A percentile compares a stretch with the other conserved stretches of the same genome.
Evolutionary conservation across 2,329 filamentous ascomycete species (phyloP).

Genomic region (Exophiala aquamarina): DNA sequence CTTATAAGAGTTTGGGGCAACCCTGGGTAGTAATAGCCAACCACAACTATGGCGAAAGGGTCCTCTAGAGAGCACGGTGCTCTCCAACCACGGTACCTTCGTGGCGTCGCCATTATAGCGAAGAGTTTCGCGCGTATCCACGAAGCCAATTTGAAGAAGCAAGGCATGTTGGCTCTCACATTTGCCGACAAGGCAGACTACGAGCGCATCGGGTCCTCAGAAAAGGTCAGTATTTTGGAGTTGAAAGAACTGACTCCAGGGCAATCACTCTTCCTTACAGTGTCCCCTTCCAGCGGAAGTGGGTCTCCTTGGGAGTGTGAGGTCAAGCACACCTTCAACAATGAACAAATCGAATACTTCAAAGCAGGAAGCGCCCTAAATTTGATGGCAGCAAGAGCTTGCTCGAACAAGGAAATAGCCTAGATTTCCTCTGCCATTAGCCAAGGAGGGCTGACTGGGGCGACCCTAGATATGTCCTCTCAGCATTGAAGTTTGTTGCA

Average conservation of each 20-base stretch:
- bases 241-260: slow-evolving; percentile 81
- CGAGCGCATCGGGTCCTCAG: slow-evolving; percentile 90
- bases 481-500: too few species aligned
- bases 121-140: slow-evolving; percentile 98
- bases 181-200: slow-evolving; percentile 95
- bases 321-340: slow-evolving; percentile 96
- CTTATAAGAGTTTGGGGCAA: slow-evolving; percentile 97
- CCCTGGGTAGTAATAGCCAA: slow-evolving; percentile 97
- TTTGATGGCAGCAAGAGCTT: too few species aligned
- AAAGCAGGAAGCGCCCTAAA: slow-evolving; percentile 96
- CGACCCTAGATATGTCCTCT: too few species aligned
- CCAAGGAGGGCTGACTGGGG: too few species aligned
- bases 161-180: slow-evolving; percentile 98
- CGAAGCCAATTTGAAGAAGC: slow-evolving; percentile 99
- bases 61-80: slow-evolving; percentile 97
- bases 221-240: slow-evolving; percentile 86
- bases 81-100: slow-evolving; percentile 94
- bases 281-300: slow-evolving; percentile 88
- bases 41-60: slow-evolving; percentile 99
- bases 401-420: too few species aligned
- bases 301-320: slow-evolving; percentile 77
- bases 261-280: slow-evolving; percentile 81
- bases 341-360: slow-evolving; percentile 98
- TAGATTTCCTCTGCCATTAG: too few species aligned
- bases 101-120: slow-evolving; percentile 94